These are phyloP conservation scores for Calocybe cyanea DNA, from an alignment of 768 basidiomycete genomes.

Conservation along the genomic window DNA sequence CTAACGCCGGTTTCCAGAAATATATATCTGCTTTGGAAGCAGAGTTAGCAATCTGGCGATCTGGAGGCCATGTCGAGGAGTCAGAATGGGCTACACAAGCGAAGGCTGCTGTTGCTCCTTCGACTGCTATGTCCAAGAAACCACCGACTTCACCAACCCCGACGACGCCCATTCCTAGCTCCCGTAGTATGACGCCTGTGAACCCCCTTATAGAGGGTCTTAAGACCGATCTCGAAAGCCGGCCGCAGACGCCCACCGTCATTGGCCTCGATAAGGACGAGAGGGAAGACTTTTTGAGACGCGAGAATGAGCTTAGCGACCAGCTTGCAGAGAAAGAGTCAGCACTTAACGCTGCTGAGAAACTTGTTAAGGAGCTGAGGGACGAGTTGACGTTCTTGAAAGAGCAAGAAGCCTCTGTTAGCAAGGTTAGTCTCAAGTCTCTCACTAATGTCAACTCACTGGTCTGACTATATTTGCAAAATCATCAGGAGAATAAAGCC, in stretches of 20 bases:
- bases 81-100: conserved; percentile 75
- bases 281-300: conserved; percentile 90
- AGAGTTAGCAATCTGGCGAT: conserved; percentile 86
- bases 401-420: conserved; percentile 80
- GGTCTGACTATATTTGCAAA: too few relatives aligned
- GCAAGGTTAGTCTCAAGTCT: conserved; percentile 47
- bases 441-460: too few relatives aligned
- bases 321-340: conserved; percentile 90
- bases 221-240: conserved; percentile 67
- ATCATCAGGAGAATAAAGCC: conserved; percentile 79
- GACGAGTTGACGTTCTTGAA: conserved; percentile 89
- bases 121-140: conserved; percentile 55
- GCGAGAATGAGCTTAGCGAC: conserved; percentile 97
- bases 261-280: conserved; percentile 92
- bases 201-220: conserved; percentile 72
- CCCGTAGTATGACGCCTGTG: conserved; percentile 66
- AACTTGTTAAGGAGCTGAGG: conserved; percentile 80
- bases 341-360: conserved; percentile 73
- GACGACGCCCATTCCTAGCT: conserved; percentile 47
- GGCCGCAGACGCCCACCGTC: conserved; percentile 91
- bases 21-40: conserved; percentile 89
- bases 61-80: conserved; percentile 81
- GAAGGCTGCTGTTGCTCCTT: conserved; percentile 48
- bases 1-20: conserved; percentile 78
- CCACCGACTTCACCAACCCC: conserved; percentile 62